Conservation (phyloP, 495 filamentous ascomycete genomes). For the Corynascus novoguineensis region DNA sequence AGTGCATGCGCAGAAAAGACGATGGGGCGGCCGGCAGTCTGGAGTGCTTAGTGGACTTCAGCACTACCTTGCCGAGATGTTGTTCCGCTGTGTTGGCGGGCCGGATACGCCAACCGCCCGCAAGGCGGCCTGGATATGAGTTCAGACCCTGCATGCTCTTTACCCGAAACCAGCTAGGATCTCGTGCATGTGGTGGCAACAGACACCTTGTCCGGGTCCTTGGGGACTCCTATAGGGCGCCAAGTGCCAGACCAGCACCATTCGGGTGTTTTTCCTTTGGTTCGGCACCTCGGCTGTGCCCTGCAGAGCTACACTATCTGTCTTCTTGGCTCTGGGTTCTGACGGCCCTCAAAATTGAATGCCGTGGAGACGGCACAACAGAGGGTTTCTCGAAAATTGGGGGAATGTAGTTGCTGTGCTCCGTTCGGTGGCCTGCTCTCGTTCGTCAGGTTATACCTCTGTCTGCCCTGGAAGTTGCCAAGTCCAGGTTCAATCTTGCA, state of each 20-base stretch:
- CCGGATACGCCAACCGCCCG: neutral
- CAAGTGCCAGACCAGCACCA: neutral
- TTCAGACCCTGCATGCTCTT: constrained; percentile 10
- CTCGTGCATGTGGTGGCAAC: neutral
- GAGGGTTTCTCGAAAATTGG: too few relatives aligned
- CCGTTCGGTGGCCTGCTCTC: too few relatives aligned
- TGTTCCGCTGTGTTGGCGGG: neutral
- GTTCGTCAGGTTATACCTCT: too few relatives aligned
- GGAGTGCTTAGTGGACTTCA: neutral
- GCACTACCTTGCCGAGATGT: neutral
- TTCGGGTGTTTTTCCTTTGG: constrained; percentile 22
- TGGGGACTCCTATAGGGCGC: constrained; percentile 13
- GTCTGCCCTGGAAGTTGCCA: too few relatives aligned
- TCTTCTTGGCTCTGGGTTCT: neutral
- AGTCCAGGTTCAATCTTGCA: too few relatives aligned
- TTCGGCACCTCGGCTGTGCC: constrained; percentile 5
- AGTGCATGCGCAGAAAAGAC: constrained; percentile 15
- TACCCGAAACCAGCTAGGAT: constrained; percentile 13
- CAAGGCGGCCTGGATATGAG: neutral
- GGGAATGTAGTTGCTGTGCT: too few relatives aligned
- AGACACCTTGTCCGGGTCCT: constrained; percentile 19
- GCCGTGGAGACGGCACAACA: too few relatives aligned
- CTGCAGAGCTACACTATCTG: constrained; percentile 7
- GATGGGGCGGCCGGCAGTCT: neutral
- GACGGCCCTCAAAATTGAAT: neutral